These are phyloP conservation scores for Kodamaea ohmeri DNA, from an alignment of 1,139 yeast genomes.

Conservation along the genomic window DNA sequence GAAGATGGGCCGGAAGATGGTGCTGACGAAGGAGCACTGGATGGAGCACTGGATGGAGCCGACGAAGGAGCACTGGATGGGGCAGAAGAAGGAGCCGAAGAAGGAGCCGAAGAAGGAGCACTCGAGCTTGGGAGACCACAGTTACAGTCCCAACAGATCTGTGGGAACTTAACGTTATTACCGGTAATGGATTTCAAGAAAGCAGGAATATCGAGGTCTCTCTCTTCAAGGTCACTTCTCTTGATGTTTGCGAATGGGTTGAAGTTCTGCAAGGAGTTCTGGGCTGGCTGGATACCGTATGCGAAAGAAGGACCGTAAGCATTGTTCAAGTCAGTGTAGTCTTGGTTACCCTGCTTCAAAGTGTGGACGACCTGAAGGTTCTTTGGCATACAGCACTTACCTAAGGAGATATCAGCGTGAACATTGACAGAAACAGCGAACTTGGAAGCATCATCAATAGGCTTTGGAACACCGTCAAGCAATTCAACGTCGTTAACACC, in stretches of 20 bases:
- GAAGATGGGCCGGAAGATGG: constrained; percentile 6
- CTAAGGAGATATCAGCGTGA: constrained; percentile 16
- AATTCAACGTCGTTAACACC: constrained; percentile 16
- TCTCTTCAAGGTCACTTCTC: constrained; percentile 15
- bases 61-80: background rate
- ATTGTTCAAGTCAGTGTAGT: constrained; percentile 6
- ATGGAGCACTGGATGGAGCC: background rate
- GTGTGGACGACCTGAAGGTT: constrained; percentile 13
- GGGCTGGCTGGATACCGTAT: constrained; percentile 8
- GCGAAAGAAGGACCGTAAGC: constrained; percentile 12
- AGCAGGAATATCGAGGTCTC: constrained; percentile 11
- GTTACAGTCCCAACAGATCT: constrained; percentile 24
- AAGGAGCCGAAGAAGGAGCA: constrained; percentile 2
- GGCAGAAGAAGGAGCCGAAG: constrained; percentile 5
- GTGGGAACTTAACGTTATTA: constrained; percentile 6
- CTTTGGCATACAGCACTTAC: constrained; percentile 24
- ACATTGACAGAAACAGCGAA: constrained; percentile 22
- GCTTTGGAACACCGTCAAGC: constrained; percentile 1
- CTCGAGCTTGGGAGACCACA: constrained; percentile 12
- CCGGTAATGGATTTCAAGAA: constrained; percentile 18
- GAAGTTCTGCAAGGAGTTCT: constrained; percentile 10
- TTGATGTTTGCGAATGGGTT: constrained; percentile 10
- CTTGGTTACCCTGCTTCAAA: constrained; percentile 9
- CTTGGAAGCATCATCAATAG: constrained; percentile 2
- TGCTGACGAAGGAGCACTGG: constrained; percentile 4